Evolutionary conservation across 1,139 yeast genomes (phyloP), one percentile per base, ranked within the genome.

Genomic region (Diutina siamensis): DNA sequence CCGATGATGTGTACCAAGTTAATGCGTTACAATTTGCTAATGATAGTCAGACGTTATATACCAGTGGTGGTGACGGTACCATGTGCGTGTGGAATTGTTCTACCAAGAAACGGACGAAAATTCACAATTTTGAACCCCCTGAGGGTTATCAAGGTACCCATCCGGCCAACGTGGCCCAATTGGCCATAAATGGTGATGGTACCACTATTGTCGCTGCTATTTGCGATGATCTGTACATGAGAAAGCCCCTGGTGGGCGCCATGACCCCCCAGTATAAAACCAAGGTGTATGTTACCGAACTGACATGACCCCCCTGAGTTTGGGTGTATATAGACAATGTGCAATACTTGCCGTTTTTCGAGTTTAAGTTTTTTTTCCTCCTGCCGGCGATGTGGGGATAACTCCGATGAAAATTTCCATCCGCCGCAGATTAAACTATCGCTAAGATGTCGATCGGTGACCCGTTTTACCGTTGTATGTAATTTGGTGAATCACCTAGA

Each of bases 11-110:
- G 1, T 80, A 76, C 42, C 94, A 95, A 0, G 88, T 89, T 9
- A 85, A 86, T 53, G 70, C 85, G 0, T 57, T 87, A 8, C 68
- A 69, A 13, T 82, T 83, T 55, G 74, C 74, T 51, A 71, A 72
- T 2, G 53, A 51, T 35, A 62, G 63, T 47, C 64, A 66, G 17
- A 70, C 78, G 0, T 66, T 86, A 31, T 80, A 78, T 57, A 83
- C 95, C 0, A 86, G 81, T 1, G 95, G 95, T 0, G 78, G 89
- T 0, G 96, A 88, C 60, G 80, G 87, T 0, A 65, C 74, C 40
- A 76, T 87, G 1, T 82, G 87, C 52, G 60, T 81, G 18, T 88
- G 97, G 97, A 86, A 85, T 55, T 74, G 75, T 58, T 65, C 70
- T 44, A 67, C 78, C 35, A 69, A 79, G 48, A 82, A 78, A 60